Evolutionary conservation across 768 basidiomycete species (phyloP).

Genomic region (Lentinula sp.): DNA sequence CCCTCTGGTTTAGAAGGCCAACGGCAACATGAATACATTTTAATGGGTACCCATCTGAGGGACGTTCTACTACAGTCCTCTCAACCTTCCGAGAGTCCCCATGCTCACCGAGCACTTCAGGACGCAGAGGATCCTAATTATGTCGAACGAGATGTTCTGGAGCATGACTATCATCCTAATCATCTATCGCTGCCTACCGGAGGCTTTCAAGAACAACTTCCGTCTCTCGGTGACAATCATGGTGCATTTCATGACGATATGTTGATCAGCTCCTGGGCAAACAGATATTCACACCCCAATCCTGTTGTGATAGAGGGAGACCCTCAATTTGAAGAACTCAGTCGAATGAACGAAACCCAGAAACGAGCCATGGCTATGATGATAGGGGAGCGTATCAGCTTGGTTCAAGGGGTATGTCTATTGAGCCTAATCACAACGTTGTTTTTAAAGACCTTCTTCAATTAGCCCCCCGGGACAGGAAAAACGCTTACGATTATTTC

Average conservation of each 20-base stretch:
- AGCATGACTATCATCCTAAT: conserved; percentile 20
- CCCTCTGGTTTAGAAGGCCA: background rate
- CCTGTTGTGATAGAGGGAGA: conserved; percentile 76
- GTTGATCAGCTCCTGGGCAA: conserved; percentile 78
- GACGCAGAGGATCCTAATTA: conserved; percentile 32
- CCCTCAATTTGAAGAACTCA: conserved; percentile 52
- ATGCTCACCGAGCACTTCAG: conserved; percentile 28
- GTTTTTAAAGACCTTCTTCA: conserved; percentile 1
- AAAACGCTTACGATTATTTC: conserved; percentile 94
- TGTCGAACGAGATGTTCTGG: conserved; percentile 29
- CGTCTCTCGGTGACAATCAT: conserved; percentile 9
- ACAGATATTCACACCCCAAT: conserved; percentile 49
- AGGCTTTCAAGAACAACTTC: background rate
- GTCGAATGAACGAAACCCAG: conserved; percentile 69
- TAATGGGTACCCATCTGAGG: conserved; percentile 68
- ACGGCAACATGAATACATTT: conserved; percentile 41
- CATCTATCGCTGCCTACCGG: conserved; percentile 1
- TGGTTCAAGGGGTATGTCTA: conserved; percentile 78
- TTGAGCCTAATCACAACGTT: background rate
- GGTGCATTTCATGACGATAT: conserved; percentile 68
- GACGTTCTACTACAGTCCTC: conserved; percentile 65
- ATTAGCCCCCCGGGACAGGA: conserved; percentile 84
- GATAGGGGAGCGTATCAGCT: conserved; percentile 70
- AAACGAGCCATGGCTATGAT: conserved; percentile 79
- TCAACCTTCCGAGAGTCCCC: conserved; percentile 22